phyloP scores from a whole-genome alignment of 768 basidiomycete genomes.

The Cystobasidium onofrii region DNA sequence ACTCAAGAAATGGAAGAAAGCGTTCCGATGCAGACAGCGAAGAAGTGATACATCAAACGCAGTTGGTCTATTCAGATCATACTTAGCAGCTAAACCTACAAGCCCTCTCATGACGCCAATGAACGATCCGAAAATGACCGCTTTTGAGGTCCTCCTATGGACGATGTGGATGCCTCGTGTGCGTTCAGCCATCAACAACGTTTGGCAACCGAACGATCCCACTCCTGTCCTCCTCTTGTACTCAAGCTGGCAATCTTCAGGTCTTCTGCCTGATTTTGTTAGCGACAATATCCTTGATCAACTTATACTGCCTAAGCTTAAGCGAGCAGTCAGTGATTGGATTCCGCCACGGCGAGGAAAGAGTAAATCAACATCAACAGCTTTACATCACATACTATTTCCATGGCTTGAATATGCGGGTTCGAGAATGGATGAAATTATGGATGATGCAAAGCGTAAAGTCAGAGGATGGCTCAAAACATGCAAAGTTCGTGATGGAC shows the following conservation, averaged over 20 bases:
- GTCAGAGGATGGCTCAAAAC: constrained; percentile 66
- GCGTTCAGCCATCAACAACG: constrained; percentile 87
- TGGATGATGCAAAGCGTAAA: constrained; percentile 78
- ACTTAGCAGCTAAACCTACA: neutral
- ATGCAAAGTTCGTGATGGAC: constrained; percentile 64
- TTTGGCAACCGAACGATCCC: constrained; percentile 71
- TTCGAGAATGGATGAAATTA: constrained; percentile 62
- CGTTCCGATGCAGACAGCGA: constrained; percentile 42
- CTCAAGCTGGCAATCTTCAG: constrained; percentile 64
- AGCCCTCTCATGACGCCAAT: constrained; percentile 69
- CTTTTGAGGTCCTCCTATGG: constrained; percentile 91
- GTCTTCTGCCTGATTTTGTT: constrained; percentile 79
- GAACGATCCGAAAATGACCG: constrained; percentile 61
- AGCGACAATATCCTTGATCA: constrained; percentile 93
- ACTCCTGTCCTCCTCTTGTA: constrained; percentile 70
- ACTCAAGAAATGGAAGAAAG: constrained; percentile 45
- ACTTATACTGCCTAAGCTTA: constrained; percentile 84
- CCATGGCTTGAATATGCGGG: constrained; percentile 92
- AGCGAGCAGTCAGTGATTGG: constrained; percentile 77
- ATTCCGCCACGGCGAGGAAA: constrained; percentile 47
- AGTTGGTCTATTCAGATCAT: constrained; percentile 14
- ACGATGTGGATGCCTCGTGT: constrained; percentile 90
- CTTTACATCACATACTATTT: constrained; percentile 75
- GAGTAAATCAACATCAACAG: constrained; percentile 46
- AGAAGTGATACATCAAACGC: constrained; percentile 5